These are phyloP conservation scores for Didymella lethalis DNA, from an alignment of 2,329 filamentous ascomycete species.

Conservation along the genomic window DNA sequence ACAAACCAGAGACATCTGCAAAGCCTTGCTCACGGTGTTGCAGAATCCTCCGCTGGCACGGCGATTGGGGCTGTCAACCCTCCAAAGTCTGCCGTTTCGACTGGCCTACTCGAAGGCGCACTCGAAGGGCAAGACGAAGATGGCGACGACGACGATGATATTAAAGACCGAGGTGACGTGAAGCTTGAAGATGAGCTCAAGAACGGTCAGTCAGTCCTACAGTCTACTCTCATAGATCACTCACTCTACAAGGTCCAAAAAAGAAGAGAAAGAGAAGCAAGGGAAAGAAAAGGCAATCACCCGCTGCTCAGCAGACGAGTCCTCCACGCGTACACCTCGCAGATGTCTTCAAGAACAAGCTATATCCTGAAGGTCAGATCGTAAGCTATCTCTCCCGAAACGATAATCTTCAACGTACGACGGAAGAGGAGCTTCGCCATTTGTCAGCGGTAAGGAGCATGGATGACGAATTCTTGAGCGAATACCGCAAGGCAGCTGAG, in stretches of 20 bases:
- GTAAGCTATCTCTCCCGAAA: slow-evolving; percentile 70
- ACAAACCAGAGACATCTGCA: background rate
- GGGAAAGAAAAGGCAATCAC: slow-evolving; percentile 71
- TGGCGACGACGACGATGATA: slow-evolving; percentile 59
- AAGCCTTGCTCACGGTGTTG: slow-evolving; percentile 27
- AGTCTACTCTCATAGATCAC: background rate
- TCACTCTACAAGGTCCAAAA: slow-evolving; percentile 62
- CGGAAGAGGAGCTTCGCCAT: slow-evolving; percentile 81
- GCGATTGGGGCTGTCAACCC: slow-evolving; percentile 39
- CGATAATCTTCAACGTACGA: slow-evolving; percentile 79
- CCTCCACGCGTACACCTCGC: slow-evolving; percentile 77
- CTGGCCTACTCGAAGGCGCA: slow-evolving; percentile 44
- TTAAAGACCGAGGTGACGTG: slow-evolving; percentile 46
- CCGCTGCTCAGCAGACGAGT: slow-evolving; percentile 67
- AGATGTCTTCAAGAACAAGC: slow-evolving; percentile 71
- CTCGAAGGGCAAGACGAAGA: slow-evolving; percentile 57
- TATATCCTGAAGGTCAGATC: slow-evolving; percentile 78
- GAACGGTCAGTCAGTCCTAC: slow-evolving; percentile 11
- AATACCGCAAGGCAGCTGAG: slow-evolving; percentile 87
- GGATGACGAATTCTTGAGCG: slow-evolving; percentile 76
- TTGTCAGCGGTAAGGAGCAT: slow-evolving; percentile 69
- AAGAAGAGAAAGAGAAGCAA: slow-evolving; percentile 76
- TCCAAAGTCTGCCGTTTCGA: slow-evolving; percentile 46
- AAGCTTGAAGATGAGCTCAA: slow-evolving; percentile 34
- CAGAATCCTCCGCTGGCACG: slow-evolving; percentile 38